Conservation (phyloP, 306 rosid genomes). For the Hippophae tibetana region DNA sequence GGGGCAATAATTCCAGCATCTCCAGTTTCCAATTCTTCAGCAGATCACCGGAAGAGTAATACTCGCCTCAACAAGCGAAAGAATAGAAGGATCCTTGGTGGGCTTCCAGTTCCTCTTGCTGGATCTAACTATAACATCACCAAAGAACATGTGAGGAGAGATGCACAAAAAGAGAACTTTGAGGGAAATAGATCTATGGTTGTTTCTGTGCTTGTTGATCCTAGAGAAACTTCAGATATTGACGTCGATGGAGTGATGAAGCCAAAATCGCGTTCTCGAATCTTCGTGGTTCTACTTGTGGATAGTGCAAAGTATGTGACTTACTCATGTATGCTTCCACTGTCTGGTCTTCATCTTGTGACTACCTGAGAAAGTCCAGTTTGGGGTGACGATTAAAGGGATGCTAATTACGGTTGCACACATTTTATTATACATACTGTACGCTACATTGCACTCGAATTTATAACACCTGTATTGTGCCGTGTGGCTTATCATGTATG, state of each 20-base stretch:
- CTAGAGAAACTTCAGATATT: constrained; percentile 57
- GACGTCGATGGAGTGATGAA: constrained; percentile 66
- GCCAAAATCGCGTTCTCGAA: constrained; percentile 68
- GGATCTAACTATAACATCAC: constrained; percentile 48
- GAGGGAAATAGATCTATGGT: constrained; percentile 60
- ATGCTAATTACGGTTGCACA: background rate
- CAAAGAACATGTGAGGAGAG: constrained; percentile 35
- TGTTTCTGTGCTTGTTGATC: constrained; percentile 90
- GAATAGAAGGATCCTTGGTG: constrained; percentile 70
- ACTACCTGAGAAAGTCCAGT: constrained; percentile 28
- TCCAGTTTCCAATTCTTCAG: constrained; percentile 43
- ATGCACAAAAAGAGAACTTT: constrained; percentile 34
- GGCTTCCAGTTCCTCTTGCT: constrained; percentile 44
- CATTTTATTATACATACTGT: too few relatives aligned
- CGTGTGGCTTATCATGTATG: too few relatives aligned
- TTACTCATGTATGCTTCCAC: constrained; percentile 84
- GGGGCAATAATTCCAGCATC: constrained; percentile 89
- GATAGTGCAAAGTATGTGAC: constrained; percentile 92
- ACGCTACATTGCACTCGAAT: too few relatives aligned
- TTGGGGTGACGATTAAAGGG: background rate
- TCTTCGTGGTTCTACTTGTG: constrained; percentile 69
- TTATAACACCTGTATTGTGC: too few relatives aligned
- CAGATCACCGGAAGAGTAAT: constrained; percentile 26
- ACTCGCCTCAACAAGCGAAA: constrained; percentile 38
- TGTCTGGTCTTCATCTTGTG: constrained; percentile 53